A percentile compares a stretch with the other conserved stretches of the same genome.
Evolutionary conservation across 495 filamentous ascomycete species (phyloP).

Genomic region (Lineolata rhizophorae): DNA sequence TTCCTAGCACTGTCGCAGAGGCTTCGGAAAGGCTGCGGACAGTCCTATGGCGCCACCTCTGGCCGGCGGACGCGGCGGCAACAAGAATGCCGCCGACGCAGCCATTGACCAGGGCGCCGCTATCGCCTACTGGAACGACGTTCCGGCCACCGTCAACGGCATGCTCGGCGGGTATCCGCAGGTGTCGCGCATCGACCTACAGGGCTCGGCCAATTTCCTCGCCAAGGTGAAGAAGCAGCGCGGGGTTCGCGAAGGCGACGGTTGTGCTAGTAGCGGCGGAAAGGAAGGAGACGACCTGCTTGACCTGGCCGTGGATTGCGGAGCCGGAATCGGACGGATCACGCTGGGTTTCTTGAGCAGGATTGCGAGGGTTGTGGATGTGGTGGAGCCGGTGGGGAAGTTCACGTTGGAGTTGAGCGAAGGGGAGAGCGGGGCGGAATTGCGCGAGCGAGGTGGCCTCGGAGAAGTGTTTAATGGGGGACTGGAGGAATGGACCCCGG

Average conservation of each 20-base stretch:
- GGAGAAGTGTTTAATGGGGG: slow-evolving; percentile 50
- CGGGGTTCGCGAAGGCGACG: slow-evolving; percentile 4
- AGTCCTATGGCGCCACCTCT: too few relatives aligned
- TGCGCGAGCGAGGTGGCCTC: slow-evolving; percentile 15
- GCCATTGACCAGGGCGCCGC: slow-evolving; percentile 25
- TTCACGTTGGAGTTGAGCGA: slow-evolving; percentile 21
- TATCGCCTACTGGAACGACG: slow-evolving; percentile 51
- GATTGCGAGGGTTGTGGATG: slow-evolving; percentile 30
- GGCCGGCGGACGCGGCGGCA: too few relatives aligned
- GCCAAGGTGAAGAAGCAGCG: slow-evolving; percentile 38
- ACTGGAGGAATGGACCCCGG: slow-evolving; percentile 51
- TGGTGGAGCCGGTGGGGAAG: slow-evolving; percentile 36
- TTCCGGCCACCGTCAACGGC: slow-evolving; percentile 47
- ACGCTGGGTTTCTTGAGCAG: slow-evolving; percentile 32
- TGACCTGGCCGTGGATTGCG: slow-evolving; percentile 30
- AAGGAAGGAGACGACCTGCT: background rate
- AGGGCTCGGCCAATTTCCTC: slow-evolving; percentile 54
- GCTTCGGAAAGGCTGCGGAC: too few relatives aligned
- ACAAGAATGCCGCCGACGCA: slow-evolving; percentile 24
- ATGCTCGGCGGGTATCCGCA: slow-evolving; percentile 72
- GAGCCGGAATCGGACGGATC: slow-evolving; percentile 40
- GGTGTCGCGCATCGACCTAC: slow-evolving; percentile 54
- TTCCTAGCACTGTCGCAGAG: too few relatives aligned
- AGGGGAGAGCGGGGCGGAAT: slow-evolving; percentile 11
- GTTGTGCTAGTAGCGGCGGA: too few relatives aligned